A percentile compares a stretch with the other conserved stretches of the same genome.
These are phyloP conservation scores for Mycena vulgaris DNA, from an alignment of 768 basidiomycete species.

Conservation along the genomic window DNA sequence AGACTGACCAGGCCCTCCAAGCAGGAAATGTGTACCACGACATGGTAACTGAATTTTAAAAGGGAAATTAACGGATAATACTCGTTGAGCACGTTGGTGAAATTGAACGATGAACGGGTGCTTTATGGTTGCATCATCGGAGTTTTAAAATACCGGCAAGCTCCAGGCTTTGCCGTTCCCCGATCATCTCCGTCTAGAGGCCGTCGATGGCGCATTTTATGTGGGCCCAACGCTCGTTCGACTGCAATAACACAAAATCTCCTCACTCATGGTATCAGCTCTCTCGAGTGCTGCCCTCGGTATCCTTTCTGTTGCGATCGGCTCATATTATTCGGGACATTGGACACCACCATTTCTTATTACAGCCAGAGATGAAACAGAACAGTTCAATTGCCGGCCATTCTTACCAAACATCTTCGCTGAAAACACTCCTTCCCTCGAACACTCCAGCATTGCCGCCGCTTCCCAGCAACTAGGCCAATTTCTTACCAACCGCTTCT, in stretches of 20 bases:
- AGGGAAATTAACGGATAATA: too few relatives aligned
- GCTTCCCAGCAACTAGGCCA: conserved; percentile 3
- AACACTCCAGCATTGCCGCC: not conserved
- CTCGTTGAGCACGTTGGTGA: too few relatives aligned
- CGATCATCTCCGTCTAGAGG: too few relatives aligned
- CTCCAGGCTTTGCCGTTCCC: not conserved
- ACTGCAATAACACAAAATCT: too few relatives aligned
- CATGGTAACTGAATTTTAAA: too few relatives aligned
- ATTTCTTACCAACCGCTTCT: conserved; percentile 33
- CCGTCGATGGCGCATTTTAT: not conserved
- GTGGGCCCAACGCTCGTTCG: not conserved
- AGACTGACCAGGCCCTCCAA: too few relatives aligned
- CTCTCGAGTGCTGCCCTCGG: not conserved
- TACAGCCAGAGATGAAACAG: not conserved
- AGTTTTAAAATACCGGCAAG: too few relatives aligned
- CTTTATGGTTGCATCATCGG: too few relatives aligned
- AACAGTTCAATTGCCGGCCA: conserved; percentile 4
- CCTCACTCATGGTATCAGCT: not conserved
- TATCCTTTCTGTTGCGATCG: not conserved
- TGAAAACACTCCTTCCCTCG: not conserved
- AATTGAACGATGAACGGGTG: too few relatives aligned
- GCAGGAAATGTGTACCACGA: too few relatives aligned
- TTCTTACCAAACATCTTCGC: conserved; percentile 6
- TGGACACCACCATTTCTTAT: conserved; percentile 5
- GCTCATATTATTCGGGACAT: conserved; percentile 1